These are phyloP conservation scores for Mycena galopus DNA, from an alignment of 768 basidiomycete genomes.

Conservation along the genomic window DNA sequence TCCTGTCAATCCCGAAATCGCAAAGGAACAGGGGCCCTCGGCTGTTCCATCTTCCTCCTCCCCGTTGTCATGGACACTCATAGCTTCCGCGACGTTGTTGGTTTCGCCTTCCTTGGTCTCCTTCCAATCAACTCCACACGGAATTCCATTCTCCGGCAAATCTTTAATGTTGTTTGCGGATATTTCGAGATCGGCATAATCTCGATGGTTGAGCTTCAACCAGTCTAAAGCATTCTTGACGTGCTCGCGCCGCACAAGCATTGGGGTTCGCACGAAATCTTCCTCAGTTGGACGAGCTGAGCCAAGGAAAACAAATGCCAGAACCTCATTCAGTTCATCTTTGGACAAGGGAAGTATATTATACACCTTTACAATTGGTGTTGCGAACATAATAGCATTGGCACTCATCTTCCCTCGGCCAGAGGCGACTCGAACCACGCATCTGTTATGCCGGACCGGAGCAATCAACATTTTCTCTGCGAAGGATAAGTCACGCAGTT, in stretches of 20 bases:
- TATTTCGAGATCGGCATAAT: neutral
- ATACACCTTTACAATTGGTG: neutral
- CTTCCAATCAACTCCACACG: neutral
- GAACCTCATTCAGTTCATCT: neutral
- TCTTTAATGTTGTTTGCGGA: neutral
- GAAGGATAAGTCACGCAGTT: neutral
- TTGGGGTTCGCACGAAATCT: no score
- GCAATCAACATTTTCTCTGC: no score
- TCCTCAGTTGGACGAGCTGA: neutral
- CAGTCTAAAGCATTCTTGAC: neutral
- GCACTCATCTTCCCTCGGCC: neutral
- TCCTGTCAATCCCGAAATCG: neutral
- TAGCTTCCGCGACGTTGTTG: neutral
- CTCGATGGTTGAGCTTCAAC: neutral
- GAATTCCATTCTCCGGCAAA: neutral
- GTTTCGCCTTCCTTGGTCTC: neutral
- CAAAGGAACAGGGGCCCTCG: neutral
- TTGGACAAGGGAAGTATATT: neutral
- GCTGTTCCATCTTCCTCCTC: neutral
- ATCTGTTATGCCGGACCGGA: neutral
- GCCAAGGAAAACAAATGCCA: neutral
- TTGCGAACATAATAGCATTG: neutral
- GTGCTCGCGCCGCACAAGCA: neutral
- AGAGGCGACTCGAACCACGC: neutral
- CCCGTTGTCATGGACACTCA: neutral